Evolutionary conservation across 1,284 basidiomycete genomes (phyloP).

Genomic region (Cryptococcus sp.): DNA sequence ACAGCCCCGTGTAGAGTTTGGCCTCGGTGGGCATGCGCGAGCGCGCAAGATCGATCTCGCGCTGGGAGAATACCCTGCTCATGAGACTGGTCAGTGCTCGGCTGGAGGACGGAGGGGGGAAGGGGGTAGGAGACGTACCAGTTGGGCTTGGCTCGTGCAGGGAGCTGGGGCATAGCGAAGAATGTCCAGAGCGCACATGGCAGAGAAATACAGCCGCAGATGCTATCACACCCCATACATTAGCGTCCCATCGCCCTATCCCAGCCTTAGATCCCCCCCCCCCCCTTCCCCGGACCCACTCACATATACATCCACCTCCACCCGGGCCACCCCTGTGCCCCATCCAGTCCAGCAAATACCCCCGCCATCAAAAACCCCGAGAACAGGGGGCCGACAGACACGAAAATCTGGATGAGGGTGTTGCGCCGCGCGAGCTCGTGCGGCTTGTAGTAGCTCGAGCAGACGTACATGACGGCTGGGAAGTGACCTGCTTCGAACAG

Average conservation of each 20-base stretch:
- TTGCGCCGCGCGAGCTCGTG: constrained; percentile 31
- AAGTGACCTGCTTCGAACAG: constrained; percentile 34
- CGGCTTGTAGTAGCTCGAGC: constrained; percentile 34
- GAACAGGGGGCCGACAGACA: constrained; percentile 26
- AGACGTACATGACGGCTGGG: constrained; percentile 31
- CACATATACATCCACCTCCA: constrained; percentile 33
- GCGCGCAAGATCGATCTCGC: constrained; percentile 24
- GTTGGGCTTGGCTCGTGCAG: constrained; percentile 27
- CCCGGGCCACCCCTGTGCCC: constrained; percentile 16
- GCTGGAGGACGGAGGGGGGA: background rate
- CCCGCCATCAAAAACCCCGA: constrained; percentile 33
- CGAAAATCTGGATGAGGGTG: constrained; percentile 30
- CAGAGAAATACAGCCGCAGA: constrained; percentile 28
- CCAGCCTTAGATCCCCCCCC: background rate
- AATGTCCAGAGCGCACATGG: constrained; percentile 30
- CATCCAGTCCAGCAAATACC: constrained; percentile 22
- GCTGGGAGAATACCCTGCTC: constrained; percentile 24
- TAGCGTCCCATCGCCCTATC: background rate
- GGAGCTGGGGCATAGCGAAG: constrained; percentile 32
- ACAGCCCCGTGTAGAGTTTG: constrained; percentile 31
- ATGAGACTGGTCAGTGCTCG: background rate
- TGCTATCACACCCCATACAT: constrained; percentile 2
- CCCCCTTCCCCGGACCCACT: background rate
- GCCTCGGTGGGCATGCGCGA: constrained; percentile 26
- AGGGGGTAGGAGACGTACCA: constrained; percentile 15